Base-by-base conservation (phyloP, 352 stramenopile species). In the Phytophthora citricola region DNA sequence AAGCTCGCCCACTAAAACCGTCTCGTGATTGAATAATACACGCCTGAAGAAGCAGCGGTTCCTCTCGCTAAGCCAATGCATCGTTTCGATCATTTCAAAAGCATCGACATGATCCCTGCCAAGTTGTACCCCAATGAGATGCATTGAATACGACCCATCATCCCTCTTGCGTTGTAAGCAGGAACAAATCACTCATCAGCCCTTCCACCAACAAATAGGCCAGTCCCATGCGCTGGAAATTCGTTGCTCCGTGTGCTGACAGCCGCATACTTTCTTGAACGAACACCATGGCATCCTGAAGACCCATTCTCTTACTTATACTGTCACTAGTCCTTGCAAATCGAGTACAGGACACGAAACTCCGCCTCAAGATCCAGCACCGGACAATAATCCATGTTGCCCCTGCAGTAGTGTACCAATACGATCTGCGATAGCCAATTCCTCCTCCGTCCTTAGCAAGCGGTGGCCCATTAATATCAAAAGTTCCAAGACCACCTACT, bases 91-190 rank as follows among this genome's bases (percentile, higher is more conserved):
- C 52, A 76, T 72, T 26, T 69, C 68, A 27, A 75, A 2, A 60
- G 22, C 39, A 76, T 44, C 10, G 64, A 69, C 27, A 76, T 24
- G 5, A 69, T 40, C 0, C 63, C 54, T 1, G 63, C 43, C 8
- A 76, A 45, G 31, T 76, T 76, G 52, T 76, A 76, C 14, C 68
- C 52, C 4, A 76, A 24, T 27, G 68, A 76, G 9, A 69, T 66
- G 38, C 59, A 69, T 48, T 72, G 68, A 11, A 65, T 8, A 20
- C 43, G 38, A 3, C 50, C 58, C 17, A 22, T 12, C 8, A 63
- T 22, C 4, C 57, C 36, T 67, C 64, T 43, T 63, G 50, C 9
- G 69, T 53, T 8, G 59, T 60, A 12, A 77, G 51, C 8, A 77
- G 26, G 17, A 77, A 71, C 9, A 74, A 32, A 43, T 77, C 69